Percentiles rank a stretch among this genome's conserved stretches.
Conservation (phyloP, 176 grass and related monocot species). For the Oryza glumipatula region DNA sequence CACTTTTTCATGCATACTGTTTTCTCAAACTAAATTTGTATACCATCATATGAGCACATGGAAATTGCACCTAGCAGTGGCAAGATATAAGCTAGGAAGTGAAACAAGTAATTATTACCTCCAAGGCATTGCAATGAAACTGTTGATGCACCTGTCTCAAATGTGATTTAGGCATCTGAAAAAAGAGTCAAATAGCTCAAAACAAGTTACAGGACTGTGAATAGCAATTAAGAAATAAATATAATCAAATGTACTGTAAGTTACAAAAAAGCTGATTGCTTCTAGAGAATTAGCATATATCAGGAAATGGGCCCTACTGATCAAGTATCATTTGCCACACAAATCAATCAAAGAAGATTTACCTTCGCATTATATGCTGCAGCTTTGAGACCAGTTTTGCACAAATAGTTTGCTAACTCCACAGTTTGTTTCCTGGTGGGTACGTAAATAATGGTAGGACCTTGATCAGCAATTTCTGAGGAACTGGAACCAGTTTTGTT, state of each 20-base stretch:
- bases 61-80: neutral
- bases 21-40: constrained; percentile 22
- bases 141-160: constrained; percentile 84
- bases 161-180: constrained; percentile 85
- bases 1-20: neutral
- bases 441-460: constrained; percentile 92
- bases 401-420: constrained; percentile 72
- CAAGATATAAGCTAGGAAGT: constrained; percentile 30
- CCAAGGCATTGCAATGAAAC: constrained; percentile 72
- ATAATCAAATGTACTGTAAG: neutral
- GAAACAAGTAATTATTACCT: constrained; percentile 59
- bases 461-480: constrained; percentile 57
- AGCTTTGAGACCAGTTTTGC: constrained; percentile 77
- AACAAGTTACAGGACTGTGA: neutral
- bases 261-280: too few relatives aligned
- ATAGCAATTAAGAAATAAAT: constrained; percentile 20
- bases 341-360: neutral
- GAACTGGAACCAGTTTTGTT: constrained; percentile 38
- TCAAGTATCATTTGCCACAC: neutral
- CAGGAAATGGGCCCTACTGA: constrained; percentile 23
- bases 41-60: neutral
- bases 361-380: constrained; percentile 98
- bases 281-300: constrained; percentile 19
- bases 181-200: constrained; percentile 35
- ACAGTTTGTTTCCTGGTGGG: constrained; percentile 89